These are phyloP conservation scores for Curvularia sp. DNA, from an alignment of 2,329 filamentous ascomycete genomes.

Conservation along the genomic window DNA sequence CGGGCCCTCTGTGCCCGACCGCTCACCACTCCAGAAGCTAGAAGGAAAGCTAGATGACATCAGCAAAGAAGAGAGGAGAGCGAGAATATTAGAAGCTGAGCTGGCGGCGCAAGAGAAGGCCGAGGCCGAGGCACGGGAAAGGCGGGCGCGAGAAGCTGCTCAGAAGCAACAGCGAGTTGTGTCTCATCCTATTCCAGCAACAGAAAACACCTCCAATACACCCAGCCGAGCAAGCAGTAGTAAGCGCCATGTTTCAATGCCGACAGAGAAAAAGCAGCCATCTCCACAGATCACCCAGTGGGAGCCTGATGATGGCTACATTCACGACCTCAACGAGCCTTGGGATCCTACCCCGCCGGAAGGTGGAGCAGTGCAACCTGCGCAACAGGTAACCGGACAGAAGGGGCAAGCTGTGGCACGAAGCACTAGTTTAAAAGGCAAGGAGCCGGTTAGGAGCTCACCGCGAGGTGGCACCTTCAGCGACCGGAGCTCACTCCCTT, in stretches of 20 bases:
- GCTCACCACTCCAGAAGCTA: conserved; percentile 90
- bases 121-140: conserved; percentile 50
- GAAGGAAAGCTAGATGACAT: conserved; percentile 90
- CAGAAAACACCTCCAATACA: conserved; percentile 18
- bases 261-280: conserved; percentile 29
- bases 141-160: conserved; percentile 41
- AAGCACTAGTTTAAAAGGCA: conserved; percentile 39
- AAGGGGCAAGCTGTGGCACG: conserved; percentile 35
- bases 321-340: conserved; percentile 44
- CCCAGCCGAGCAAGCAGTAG: conserved; percentile 28
- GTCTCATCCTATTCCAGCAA: conserved; percentile 34
- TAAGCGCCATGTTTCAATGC: conserved; percentile 47
- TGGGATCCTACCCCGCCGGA: conserved; percentile 43
- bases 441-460: conserved; percentile 39
- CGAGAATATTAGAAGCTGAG: conserved; percentile 83
- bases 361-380: conserved; percentile 26
- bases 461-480: conserved; percentile 42
- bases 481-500: conserved; percentile 34
- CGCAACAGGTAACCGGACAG: conserved; percentile 30
- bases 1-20: conserved; percentile 72
- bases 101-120: conserved; percentile 70
- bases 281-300: conserved; percentile 36
- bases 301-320: conserved; percentile 38
- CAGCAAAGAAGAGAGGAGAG: conserved; percentile 94
- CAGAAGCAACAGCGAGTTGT: conserved; percentile 41